phyloP scores from a whole-genome alignment of 148 eudicot genomes.

The Silene uniflora region DNA sequence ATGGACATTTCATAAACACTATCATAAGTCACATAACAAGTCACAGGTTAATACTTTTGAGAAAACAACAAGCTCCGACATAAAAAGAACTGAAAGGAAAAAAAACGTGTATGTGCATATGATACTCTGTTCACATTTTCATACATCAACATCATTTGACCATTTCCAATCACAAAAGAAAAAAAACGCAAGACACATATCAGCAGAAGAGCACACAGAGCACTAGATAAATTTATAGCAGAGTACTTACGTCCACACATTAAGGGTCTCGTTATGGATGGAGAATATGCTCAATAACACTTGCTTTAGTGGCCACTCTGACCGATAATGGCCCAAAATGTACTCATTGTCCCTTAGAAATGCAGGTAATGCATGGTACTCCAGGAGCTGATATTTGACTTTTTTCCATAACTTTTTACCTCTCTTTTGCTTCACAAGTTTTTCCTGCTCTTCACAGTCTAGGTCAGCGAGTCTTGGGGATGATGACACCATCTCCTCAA shows the following conservation, averaged over 20 bases:
- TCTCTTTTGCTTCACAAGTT: slow-evolving; percentile 17
- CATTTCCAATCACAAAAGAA: background rate
- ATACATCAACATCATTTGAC: background rate
- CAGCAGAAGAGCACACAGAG: background rate
- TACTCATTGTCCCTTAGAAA: slow-evolving; percentile 47
- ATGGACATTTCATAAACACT: background rate
- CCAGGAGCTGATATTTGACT: slow-evolving; percentile 35
- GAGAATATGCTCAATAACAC: slow-evolving; percentile 40
- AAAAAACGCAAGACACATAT: background rate
- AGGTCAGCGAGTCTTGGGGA: slow-evolving; percentile 10
- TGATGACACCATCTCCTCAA: slow-evolving; percentile 29
- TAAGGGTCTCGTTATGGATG: slow-evolving; percentile 54
- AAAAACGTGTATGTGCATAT: background rate
- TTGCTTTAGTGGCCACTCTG: slow-evolving; percentile 52
- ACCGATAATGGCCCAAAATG: slow-evolving; percentile 45
- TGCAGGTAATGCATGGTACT: slow-evolving; percentile 49
- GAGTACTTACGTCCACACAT: slow-evolving; percentile 56
- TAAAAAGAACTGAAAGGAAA: background rate
- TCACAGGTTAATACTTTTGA: background rate
- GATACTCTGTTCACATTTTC: background rate
- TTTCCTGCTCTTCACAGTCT: slow-evolving; percentile 30
- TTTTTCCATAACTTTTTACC: slow-evolving; percentile 31
- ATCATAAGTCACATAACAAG: background rate
- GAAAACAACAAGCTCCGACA: background rate
- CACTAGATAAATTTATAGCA: slow-evolving; percentile 3